Evolutionary conservation across 1,284 basidiomycete genomes (phyloP).

Genomic region (Apiotrichum gracile): DNA sequence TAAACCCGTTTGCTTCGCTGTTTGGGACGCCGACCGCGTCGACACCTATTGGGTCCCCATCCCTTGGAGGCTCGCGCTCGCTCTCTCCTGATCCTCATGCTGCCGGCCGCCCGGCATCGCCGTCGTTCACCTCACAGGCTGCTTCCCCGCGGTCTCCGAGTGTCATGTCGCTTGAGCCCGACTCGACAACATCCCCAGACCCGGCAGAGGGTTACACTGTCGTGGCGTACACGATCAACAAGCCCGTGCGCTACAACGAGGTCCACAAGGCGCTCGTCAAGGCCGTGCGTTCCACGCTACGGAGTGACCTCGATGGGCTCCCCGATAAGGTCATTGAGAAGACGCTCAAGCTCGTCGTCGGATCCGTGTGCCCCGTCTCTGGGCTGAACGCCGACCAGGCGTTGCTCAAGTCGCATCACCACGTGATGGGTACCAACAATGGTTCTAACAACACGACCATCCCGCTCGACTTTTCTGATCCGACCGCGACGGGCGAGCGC

Average conservation of each 20-base stretch:
- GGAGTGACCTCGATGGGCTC: constrained; percentile 50
- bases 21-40: constrained; percentile 24
- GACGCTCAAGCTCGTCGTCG: constrained; percentile 47
- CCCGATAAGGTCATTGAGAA: constrained; percentile 64
- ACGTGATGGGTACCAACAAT: not conserved
- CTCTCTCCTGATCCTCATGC: constrained; percentile 22
- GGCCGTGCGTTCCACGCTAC: constrained; percentile 57
- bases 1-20: constrained; percentile 44
- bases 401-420: constrained; percentile 26
- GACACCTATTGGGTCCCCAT: not conserved
- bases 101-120: constrained; percentile 9
- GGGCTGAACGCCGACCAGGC: constrained; percentile 17
- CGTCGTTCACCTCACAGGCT: not conserved
- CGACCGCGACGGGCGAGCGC: constrained; percentile 51
- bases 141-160: constrained; percentile 29
- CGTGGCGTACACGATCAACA: constrained; percentile 40
- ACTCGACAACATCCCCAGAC: constrained; percentile 13
- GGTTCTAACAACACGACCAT: constrained; percentile 5
- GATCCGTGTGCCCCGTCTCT: constrained; percentile 20
- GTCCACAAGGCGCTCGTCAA: constrained; percentile 58
- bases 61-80: not conserved
- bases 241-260: constrained; percentile 46
- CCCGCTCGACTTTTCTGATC: constrained; percentile 33
- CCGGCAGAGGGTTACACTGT: constrained; percentile 38
- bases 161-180: constrained; percentile 28